Evolutionary conservation across 768 basidiomycete species (phyloP).

Genomic region (Gymnopilus junonius): DNA sequence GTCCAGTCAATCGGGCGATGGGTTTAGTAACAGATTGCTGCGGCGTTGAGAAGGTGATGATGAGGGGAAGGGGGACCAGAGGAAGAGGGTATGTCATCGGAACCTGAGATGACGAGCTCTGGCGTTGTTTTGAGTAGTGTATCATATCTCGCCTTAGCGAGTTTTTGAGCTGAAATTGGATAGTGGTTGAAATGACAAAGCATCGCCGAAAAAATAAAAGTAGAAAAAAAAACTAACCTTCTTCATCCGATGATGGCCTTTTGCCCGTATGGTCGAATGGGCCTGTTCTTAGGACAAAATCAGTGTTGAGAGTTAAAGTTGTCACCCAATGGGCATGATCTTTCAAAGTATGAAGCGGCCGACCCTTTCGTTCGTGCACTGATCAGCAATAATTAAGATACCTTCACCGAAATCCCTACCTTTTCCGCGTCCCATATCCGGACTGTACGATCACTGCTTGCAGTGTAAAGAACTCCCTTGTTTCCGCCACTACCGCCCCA

Average conservation of each 20-base stretch:
- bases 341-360: conserved; percentile 80
- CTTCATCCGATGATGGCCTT: conserved; percentile 76
- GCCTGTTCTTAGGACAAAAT: conserved; percentile 93
- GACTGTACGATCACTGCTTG: conserved; percentile 92
- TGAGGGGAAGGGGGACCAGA: conserved; percentile 85
- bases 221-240: conserved; percentile 54
- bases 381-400: background rate
- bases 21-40: conserved; percentile 39
- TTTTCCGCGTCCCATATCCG: conserved; percentile 89
- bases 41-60: conserved; percentile 27
- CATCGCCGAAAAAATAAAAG: background rate
- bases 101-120: conserved; percentile 92
- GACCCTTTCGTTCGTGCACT: conserved; percentile 58
- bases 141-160: conserved; percentile 81
- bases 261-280: conserved; percentile 91
- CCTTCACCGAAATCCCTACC: conserved; percentile 42
- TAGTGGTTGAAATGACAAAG: background rate
- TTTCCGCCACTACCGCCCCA: conserved; percentile 87
- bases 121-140: conserved; percentile 64
- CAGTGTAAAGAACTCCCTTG: conserved; percentile 88
- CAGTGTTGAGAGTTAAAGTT: conserved; percentile 92
- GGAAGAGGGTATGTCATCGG: conserved; percentile 98
- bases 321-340: conserved; percentile 99
- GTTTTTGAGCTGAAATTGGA: conserved; percentile 60
- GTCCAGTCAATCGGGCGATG: conserved; percentile 81